Evolutionary conservation across 345 rosid species (phyloP).

Genomic region (Eucalyptus cloeziana): DNA sequence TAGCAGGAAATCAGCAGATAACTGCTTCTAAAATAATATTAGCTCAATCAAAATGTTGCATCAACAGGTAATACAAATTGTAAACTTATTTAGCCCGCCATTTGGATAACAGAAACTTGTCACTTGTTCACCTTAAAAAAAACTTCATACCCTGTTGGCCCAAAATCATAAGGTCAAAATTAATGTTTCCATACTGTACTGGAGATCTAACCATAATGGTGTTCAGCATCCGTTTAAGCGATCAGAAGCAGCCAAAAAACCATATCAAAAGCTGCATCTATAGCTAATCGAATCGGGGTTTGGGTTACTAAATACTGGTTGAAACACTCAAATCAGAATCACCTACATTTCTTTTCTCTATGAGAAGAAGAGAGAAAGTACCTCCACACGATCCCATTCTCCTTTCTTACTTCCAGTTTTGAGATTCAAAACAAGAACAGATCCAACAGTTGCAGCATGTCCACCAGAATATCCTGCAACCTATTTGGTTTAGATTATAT

Average conservation of each 20-base stretch:
- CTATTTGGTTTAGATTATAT: background rate
- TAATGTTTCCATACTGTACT: background rate
- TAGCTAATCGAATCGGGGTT: background rate
- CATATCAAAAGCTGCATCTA: background rate
- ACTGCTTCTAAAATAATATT: background rate
- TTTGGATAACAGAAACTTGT: background rate
- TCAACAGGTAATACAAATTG: background rate
- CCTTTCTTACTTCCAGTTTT: slow-evolving; percentile 63
- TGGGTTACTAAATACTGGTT: background rate
- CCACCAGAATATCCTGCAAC: slow-evolving; percentile 63
- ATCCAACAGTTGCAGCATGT: slow-evolving; percentile 70
- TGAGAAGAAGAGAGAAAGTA: background rate
- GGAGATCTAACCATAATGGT: background rate
- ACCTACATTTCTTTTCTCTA: background rate
- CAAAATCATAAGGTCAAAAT: background rate
- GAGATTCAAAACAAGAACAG: slow-evolving; percentile 71
- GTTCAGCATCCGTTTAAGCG: background rate
- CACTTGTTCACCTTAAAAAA: background rate
- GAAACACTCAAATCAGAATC: background rate
- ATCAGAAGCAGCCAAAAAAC: background rate
- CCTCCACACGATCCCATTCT: slow-evolving; percentile 82
- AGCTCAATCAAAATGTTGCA: background rate
- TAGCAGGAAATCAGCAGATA: background rate
- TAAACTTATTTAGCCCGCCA: background rate
- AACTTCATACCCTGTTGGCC: background rate